Conservation (phyloP, 2,329 filamentous ascomycete genomes). For the Lecanicillium sp. region DNA sequence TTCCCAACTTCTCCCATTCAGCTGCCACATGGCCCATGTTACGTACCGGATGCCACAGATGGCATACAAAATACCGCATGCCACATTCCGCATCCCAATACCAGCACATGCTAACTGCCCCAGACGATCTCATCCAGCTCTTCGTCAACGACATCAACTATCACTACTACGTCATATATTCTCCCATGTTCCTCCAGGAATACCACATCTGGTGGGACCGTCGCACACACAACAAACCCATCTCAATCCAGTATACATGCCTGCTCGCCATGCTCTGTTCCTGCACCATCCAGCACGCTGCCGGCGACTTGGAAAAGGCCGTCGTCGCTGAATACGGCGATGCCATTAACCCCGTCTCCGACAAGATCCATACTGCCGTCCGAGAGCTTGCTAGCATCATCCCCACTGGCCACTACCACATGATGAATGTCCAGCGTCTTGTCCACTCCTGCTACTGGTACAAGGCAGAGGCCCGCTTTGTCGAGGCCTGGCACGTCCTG, state of each 20-base stretch:
- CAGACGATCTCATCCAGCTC: constrained; percentile 24
- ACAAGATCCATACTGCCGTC: constrained; percentile 21
- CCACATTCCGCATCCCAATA: too few species aligned
- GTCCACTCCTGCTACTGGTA: constrained; percentile 29
- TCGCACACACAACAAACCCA: constrained; percentile 15
- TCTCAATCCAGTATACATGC: constrained; percentile 25
- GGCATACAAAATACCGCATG: too few species aligned
- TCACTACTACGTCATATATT: constrained; percentile 29
- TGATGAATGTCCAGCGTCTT: constrained; percentile 24
- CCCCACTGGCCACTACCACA: constrained; percentile 23
- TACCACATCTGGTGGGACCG: constrained; percentile 28
- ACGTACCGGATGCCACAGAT: too few species aligned
- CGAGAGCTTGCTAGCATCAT: constrained; percentile 23
- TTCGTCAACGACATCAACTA: constrained; percentile 27
- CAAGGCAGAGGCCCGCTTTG: constrained; percentile 27
- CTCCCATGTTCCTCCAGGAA: constrained; percentile 23
- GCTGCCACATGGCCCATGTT: neutral
- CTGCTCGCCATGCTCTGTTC: constrained; percentile 26
- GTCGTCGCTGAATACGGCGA: constrained; percentile 20
- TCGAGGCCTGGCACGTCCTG: constrained; percentile 27
- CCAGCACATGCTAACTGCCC: too few species aligned
- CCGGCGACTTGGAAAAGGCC: constrained; percentile 17
- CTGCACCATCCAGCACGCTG: constrained; percentile 24
- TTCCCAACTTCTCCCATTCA: neutral
- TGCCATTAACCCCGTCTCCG: constrained; percentile 19